Evolutionary conservation across 1,284 basidiomycete species (phyloP).

Genomic region (Cutaneotrichosporon daszewskae): DNA sequence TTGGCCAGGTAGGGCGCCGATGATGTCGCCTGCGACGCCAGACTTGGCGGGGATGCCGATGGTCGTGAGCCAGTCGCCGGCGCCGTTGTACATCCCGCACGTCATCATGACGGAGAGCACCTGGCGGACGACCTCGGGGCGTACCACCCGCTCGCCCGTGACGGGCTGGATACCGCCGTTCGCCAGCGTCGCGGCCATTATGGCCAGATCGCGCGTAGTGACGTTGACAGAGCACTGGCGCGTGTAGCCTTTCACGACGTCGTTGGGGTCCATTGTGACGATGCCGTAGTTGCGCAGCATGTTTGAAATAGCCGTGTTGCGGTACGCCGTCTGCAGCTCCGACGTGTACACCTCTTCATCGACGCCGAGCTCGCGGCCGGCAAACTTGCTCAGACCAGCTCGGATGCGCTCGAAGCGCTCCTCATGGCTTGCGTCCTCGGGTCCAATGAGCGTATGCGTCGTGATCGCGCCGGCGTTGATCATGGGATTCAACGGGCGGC

Average conservation of each 20-base stretch:
- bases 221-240: conserved; percentile 16
- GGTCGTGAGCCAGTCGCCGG: conserved; percentile 12
- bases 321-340: conserved; percentile 12
- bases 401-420: conserved; percentile 14
- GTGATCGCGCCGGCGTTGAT: conserved; percentile 20
- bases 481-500: conserved; percentile 15
- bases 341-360: conserved; percentile 11
- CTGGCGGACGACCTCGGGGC: conserved; percentile 14
- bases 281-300: conserved; percentile 17
- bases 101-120: conserved; percentile 16
- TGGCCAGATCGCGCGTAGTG: conserved; percentile 14
- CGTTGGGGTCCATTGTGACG: conserved; percentile 6
- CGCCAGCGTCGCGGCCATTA: conserved; percentile 15
- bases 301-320: conserved; percentile 14
- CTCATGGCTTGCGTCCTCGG: neutral
- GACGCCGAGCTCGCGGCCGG: conserved; percentile 11
- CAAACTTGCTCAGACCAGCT: conserved; percentile 9
- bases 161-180: conserved; percentile 19
- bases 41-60: conserved; percentile 16
- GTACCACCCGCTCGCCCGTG: conserved; percentile 11
- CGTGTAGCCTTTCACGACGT: conserved; percentile 12
- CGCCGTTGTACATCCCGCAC: conserved; percentile 19
- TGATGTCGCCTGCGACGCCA: conserved; percentile 16
- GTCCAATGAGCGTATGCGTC: conserved; percentile 11
- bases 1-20: conserved; percentile 14